Evolutionary conservation across 1,284 basidiomycete genomes (phyloP), one percentile per base, ranked within the genome.

Genomic region (Ceratobasidium sp.): DNA sequence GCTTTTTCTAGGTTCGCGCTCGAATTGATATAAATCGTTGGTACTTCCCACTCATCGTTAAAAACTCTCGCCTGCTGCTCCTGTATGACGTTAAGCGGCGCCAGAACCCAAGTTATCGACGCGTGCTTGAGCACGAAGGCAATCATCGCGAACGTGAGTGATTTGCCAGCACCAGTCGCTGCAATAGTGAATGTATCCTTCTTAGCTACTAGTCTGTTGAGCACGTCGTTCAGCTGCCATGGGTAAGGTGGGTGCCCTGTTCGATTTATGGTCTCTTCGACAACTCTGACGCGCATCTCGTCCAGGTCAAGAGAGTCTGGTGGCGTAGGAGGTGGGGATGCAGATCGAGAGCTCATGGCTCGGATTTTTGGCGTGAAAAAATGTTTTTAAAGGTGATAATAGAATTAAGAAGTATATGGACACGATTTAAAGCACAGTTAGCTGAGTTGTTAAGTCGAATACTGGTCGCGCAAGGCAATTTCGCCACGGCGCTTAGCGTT

Each of bases 401-500:
- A 48, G 42, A 65, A 5, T 28, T 20, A 46, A 33, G 33, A 33
- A 33, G 33, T 33, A 33, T 33, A 33, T 33, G 33, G 33, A 33
- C 33, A 33, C 33, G 33, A 33, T 33, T 33, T 33, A 33, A 33
- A 33, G 33, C 33, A 33, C 33, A 33, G 9, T 9, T 26, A 1
- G 48, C 9, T 23, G n/a, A 46, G n/a, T n/a, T 26, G 15, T 23
- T 6, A 28, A 48, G 62, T 26, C n/a, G 44, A 28, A 65, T 65
- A 9, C 42, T 28, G 20, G 44, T 48, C n/a, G 44, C 44, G 38
- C n/a, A 15, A 46, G 44, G 20, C 62, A 48, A 20, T 42, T 48
- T 23, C 44, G 62, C 62, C 62, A 65, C 44, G 62, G 62, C 44
- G 62, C 62, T 65, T 65, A 48, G 44, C 23, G 42, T 65, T 65